These are phyloP conservation scores for Ceratobasidium sp. DNA, from an alignment of 1,284 basidiomycete genomes.

Conservation along the genomic window DNA sequence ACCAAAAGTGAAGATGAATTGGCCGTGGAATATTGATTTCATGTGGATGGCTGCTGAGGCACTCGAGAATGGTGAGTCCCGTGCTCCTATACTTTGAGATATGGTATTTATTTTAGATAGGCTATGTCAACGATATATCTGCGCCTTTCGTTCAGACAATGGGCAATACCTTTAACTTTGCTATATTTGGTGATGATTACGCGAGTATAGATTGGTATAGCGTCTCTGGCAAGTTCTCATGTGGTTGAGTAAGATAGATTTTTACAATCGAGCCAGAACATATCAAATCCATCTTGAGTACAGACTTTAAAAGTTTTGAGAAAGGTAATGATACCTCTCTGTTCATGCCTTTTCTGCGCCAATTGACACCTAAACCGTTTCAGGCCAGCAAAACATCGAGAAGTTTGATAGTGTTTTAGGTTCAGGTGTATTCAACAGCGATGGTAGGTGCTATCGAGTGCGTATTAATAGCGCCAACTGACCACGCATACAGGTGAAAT, in stretches of 20 bases:
- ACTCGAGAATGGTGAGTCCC: neutral
- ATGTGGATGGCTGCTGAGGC: neutral
- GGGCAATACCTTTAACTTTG: conserved; percentile 13
- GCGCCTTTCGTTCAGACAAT: neutral
- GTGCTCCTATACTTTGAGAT: neutral
- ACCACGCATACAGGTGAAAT: conserved; percentile 26
- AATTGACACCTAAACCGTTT: neutral
- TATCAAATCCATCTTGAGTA: conserved; percentile 25
- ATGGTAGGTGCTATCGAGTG: neutral
- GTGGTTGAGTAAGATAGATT: neutral
- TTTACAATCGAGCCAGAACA: conserved; percentile 19
- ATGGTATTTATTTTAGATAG: neutral
- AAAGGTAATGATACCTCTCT: conserved; percentile 5
- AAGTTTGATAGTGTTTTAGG: conserved; percentile 1
- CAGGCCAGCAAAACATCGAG: conserved; percentile 1
- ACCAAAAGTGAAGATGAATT: conserved; percentile 6
- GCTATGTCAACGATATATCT: neutral
- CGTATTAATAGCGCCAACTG: neutral
- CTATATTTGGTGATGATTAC: conserved; percentile 12
- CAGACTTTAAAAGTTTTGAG: conserved; percentile 11
- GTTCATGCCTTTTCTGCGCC: neutral
- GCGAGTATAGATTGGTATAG: neutral
- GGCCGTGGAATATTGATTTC: conserved; percentile 18
- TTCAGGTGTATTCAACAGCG: conserved; percentile 18
- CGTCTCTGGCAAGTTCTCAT: neutral